A percentile compares a stretch with the other conserved stretches of the same genome.
phyloP scores from a whole-genome alignment of 164 flowering plant genomes.

The Dillenia suffruticosa region DNA sequence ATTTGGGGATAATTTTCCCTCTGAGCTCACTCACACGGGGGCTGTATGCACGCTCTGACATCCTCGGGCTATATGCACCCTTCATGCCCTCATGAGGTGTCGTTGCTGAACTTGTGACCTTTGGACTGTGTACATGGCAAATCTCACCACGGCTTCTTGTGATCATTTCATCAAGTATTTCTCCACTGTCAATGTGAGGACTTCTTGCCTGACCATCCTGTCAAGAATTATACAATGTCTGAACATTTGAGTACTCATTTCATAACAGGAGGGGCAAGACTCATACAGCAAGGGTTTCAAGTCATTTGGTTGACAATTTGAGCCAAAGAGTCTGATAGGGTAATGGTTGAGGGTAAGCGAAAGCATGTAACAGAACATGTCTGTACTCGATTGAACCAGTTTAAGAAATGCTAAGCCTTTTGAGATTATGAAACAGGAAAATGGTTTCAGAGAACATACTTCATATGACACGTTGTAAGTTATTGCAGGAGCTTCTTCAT shows the following conservation, averaged over 20 bases:
- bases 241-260: no score
- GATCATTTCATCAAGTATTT: conserved; percentile 72
- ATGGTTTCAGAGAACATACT: conserved; percentile 37
- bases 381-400: no score
- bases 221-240: no score
- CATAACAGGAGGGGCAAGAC: no score
- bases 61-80: conserved; percentile 45
- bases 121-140: conserved; percentile 66
- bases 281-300: no score
- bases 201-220: conserved; percentile 30
- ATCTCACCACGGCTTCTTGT: conserved; percentile 94
- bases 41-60: conserved; percentile 35
- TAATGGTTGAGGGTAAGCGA: no score
- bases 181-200: conserved; percentile 41
- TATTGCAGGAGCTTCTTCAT: conserved; percentile 80
- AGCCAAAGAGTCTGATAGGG: no score
- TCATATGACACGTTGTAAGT: conserved; percentile 53
- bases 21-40: conserved; percentile 42
- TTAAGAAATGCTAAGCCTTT: conserved; percentile 29
- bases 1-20: conserved; percentile 32
- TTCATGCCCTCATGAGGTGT: conserved; percentile 41
- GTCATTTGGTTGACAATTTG: no score
- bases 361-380: no score
- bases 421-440: conserved; percentile 1
- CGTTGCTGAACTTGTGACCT: conserved; percentile 54